Evolutionary conservation across 2,329 filamentous ascomycete species (phyloP), one percentile per base, ranked within the genome.

Genomic region (Elsinoe ampelina): DNA sequence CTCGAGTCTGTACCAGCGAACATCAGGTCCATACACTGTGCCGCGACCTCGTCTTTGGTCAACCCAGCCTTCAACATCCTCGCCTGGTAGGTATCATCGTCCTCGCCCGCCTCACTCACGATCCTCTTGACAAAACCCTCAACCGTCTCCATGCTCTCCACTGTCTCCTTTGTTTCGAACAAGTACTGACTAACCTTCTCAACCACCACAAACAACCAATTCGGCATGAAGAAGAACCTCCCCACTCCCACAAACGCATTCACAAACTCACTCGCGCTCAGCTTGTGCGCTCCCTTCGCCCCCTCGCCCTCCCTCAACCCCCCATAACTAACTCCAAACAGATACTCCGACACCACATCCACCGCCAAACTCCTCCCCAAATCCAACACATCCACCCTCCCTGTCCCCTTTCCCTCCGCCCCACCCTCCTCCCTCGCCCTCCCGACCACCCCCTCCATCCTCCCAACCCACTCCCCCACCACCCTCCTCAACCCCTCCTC

Each of bases 1-100:
- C 75, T 79, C 0, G 75, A 75, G 63, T 81, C 78, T 0, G 78
- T 78, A 1, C 78, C 78, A 1, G 78, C 78, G 64, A 80, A 81
- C 22, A 77, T 72, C 2, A 81, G 64, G 61, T 80, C 79, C 61
- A 80, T 79, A 60, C 76, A 73, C 61, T 81, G 77, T 0, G 75
- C 72, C 41, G 70, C 72, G 5, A 75, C 70, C 62, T 81, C 77
- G 3, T 68, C 62, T 8, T 63, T 62, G 2, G 70, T 69, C 26
- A 80, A 65, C 0, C 75, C 74, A 6, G 71, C 66, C 41, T 71
- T 70, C 17, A 79, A 63, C 35, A 81, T 65, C 3, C 77, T 71
- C 2, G 71, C 73, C 35, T 77, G 77, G 59, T 78, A 81, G 4
- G 71, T 79, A 4, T 66, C 67, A 41, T 72, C 70, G 6, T 68